phyloP scores from a whole-genome alignment of 2,329 filamentous ascomycete species.

The Penicillium aurantiogriseum region DNA sequence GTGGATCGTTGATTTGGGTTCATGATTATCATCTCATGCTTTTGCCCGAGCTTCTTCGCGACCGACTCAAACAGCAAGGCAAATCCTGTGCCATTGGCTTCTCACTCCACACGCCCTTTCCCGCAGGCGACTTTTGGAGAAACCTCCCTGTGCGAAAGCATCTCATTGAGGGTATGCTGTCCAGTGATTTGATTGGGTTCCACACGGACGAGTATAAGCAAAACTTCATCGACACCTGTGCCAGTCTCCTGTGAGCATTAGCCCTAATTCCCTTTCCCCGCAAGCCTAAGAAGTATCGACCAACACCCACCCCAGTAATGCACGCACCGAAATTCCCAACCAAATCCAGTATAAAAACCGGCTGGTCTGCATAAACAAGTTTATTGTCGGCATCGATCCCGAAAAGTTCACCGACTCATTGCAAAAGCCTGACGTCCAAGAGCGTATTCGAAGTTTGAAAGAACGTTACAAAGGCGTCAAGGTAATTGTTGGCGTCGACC shows the following conservation, averaged over 20 bases:
- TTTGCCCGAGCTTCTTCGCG: constrained; percentile 83
- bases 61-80: constrained; percentile 64
- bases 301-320: constrained; percentile 27
- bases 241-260: constrained; percentile 67
- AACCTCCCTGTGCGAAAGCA: constrained; percentile 84
- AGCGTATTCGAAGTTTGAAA: constrained; percentile 73
- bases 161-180: constrained; percentile 75
- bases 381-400: constrained; percentile 92
- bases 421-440: constrained; percentile 71
- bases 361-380: constrained; percentile 80
- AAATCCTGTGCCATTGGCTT: constrained; percentile 92
- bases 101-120: constrained; percentile 93
- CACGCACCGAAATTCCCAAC: constrained; percentile 67
- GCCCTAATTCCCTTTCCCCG: background rate
- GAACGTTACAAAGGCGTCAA: constrained; percentile 87
- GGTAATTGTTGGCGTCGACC: constrained; percentile 88
- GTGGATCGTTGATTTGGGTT: constrained; percentile 89
- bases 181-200: constrained; percentile 92
- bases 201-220: constrained; percentile 96
- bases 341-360: constrained; percentile 82
- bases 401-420: constrained; percentile 87
- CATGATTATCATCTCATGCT: constrained; percentile 97
- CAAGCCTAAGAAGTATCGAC: background rate
- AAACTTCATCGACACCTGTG: constrained; percentile 88
- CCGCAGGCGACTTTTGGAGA: constrained; percentile 87